A percentile compares a stretch with the other conserved stretches of the same genome.
phyloP scores from a whole-genome alignment of 306 rosid species.

The Mucuna pruriens region DNA sequence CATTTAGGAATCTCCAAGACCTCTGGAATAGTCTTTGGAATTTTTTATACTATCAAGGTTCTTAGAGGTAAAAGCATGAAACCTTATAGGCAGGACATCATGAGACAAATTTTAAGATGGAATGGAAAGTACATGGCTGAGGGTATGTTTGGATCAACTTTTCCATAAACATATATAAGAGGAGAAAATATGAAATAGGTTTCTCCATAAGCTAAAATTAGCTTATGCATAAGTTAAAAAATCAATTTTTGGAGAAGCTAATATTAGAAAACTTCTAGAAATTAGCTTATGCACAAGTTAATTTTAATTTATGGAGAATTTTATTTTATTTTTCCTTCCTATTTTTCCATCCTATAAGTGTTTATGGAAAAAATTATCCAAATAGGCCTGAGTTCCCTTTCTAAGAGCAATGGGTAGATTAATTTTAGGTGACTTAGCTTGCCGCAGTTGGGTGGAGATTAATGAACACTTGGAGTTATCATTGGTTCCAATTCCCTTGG shows the following conservation, averaged over 20 bases:
- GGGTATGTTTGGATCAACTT: no score
- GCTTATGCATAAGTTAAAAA: no score
- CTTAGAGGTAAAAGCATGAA: neutral
- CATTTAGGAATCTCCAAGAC: neutral
- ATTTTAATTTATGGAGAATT: no score
- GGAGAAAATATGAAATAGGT: no score
- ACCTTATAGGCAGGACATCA: neutral
- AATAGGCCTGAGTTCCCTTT: neutral
- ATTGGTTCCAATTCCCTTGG: neutral
- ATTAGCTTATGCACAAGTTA: no score
- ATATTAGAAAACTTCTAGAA: no score
- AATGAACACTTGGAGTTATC: neutral
- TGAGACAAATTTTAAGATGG: neutral
- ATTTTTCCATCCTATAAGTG: no score
- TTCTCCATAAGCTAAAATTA: no score
- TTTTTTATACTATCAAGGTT: neutral
- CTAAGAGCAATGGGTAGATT: neutral
- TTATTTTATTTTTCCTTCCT: no score
- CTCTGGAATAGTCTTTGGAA: neutral
- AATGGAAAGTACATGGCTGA: neutral
- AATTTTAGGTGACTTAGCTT: neutral
- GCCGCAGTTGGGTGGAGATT: neutral
- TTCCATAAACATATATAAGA: no score
- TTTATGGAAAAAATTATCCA: no score
- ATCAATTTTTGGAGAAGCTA: no score